Percentiles rank a stretch among this genome's conserved stretches.
Conservation (phyloP, 129 eudicot genomes). For the Tanacetum coccineum region DNA sequence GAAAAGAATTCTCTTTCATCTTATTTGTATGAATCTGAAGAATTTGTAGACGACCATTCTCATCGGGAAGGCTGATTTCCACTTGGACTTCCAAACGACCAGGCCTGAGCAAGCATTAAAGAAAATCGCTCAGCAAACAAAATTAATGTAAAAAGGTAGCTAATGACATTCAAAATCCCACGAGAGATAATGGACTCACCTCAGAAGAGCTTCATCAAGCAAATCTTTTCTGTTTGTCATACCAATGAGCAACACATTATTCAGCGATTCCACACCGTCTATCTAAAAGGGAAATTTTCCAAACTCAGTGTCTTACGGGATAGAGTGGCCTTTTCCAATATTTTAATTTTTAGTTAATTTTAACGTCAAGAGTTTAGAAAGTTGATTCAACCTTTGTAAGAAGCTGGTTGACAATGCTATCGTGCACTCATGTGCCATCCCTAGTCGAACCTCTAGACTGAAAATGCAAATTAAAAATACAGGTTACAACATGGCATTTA, state of each 20-base stretch:
- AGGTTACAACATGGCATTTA: too few species aligned
- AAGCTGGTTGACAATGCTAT: conserved; percentile 98
- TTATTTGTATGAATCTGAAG: conserved; percentile 94
- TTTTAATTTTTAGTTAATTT: neutral
- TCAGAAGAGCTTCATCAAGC: conserved; percentile 97
- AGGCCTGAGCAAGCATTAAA: conserved; percentile 53
- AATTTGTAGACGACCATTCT: conserved; percentile 89
- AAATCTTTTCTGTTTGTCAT: conserved; percentile 99
- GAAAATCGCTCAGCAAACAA: conserved; percentile 11
- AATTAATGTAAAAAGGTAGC: too few species aligned
- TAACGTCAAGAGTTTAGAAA: conserved; percentile 2
- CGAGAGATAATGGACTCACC: conserved; percentile 38
- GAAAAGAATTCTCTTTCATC: conserved; percentile 97
- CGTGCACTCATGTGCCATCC: conserved; percentile 99
- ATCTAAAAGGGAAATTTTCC: conserved; percentile 43
- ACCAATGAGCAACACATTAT: conserved; percentile 95
- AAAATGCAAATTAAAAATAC: conserved; percentile 1
- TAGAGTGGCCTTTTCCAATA: too few species aligned
- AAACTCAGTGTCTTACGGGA: conserved; percentile 22
- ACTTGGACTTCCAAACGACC: conserved; percentile 99
- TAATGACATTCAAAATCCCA: conserved; percentile 9
- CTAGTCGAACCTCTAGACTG: conserved; percentile 99
- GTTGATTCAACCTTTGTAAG: conserved; percentile 81
- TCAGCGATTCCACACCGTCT: conserved; percentile 99
- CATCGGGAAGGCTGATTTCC: conserved; percentile 99